Percentiles rank a stretch among this genome's conserved stretches.
Evolutionary conservation across 192 early-diverging fungal genomes (phyloP).

Genomic region (Rhizoclosmatium sp.): DNA sequence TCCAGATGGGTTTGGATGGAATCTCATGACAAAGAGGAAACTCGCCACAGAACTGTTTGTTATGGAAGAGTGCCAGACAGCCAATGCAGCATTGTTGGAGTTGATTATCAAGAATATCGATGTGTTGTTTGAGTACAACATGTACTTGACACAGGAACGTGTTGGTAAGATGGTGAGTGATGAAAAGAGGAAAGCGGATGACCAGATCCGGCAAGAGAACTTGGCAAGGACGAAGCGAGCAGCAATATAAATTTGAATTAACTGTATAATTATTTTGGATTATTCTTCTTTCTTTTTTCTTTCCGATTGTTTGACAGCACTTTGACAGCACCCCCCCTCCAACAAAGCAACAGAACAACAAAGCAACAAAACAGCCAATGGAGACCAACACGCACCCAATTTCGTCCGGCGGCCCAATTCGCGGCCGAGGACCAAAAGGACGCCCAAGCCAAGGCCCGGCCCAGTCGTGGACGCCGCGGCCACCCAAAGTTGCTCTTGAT

Average conservation of each 20-base stretch:
- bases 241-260: not conserved
- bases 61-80: slow-evolving; percentile 12
- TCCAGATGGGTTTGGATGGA: slow-evolving; percentile 43
- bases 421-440: no score
- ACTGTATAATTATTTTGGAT: no score
- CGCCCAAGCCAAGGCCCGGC: no score
- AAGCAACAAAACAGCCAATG: no score
- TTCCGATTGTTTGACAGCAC: no score
- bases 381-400: no score
- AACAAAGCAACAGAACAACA: no score
- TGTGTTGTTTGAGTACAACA: slow-evolving; percentile 34
- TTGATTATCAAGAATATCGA: slow-evolving; percentile 30
- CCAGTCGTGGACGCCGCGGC: no score
- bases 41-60: slow-evolving; percentile 25
- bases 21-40: slow-evolving; percentile 25
- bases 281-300: no score
- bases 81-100: slow-evolving; percentile 24
- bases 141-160: slow-evolving; percentile 6
- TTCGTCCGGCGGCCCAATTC: no score
- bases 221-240: not conserved
- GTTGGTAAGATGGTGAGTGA: not conserved
- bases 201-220: not conserved
- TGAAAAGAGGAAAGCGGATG: not conserved
- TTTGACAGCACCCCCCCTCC: no score
- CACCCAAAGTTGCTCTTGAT: no score